Conservation (phyloP, 2,329 filamentous ascomycete genomes). For the Exophiala spinifera region DNA sequence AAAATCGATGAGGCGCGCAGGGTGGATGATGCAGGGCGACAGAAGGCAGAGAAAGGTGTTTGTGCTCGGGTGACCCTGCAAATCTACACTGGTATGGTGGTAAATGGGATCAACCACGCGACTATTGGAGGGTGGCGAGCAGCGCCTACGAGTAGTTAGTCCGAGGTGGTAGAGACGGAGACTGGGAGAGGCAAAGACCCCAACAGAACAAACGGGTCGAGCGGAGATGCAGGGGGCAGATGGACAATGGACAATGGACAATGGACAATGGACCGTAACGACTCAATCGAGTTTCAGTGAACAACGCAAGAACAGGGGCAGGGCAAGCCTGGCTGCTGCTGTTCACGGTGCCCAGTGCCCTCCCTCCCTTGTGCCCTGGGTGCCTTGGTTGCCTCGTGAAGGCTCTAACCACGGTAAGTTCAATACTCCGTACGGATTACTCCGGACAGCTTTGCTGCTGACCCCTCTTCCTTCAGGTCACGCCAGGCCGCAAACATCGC, state of each 20-base stretch:
- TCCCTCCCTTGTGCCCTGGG: too few species aligned
- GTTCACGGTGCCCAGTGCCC: too few species aligned
- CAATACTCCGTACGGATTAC: too few species aligned
- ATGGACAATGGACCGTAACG: too few species aligned
- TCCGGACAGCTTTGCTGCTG: not conserved
- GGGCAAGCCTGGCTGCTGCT: too few species aligned
- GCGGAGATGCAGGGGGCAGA: not conserved
- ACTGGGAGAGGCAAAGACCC: not conserved
- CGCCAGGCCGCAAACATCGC: conserved; percentile 1
- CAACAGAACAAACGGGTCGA: not conserved
- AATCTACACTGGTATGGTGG: not conserved
- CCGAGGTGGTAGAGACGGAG: too few species aligned
- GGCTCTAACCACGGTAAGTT: too few species aligned
- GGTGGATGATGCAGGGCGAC: not conserved
- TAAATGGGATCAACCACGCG: not conserved
- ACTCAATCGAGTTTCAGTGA: too few species aligned
- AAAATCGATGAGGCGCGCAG: not conserved
- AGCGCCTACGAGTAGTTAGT: too few species aligned
- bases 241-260: not conserved
- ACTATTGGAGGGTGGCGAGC: not conserved
- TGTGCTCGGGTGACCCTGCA: not conserved
- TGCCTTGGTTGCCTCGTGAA: too few species aligned
- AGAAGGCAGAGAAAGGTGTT: not conserved
- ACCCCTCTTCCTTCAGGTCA: conserved; percentile 3
- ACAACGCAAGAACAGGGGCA: too few species aligned